Evolutionary conservation across 192 early-diverging fungal genomes (phyloP), one percentile per base, ranked within the genome.

Genomic region (Pilobolus umbonatus): DNA sequence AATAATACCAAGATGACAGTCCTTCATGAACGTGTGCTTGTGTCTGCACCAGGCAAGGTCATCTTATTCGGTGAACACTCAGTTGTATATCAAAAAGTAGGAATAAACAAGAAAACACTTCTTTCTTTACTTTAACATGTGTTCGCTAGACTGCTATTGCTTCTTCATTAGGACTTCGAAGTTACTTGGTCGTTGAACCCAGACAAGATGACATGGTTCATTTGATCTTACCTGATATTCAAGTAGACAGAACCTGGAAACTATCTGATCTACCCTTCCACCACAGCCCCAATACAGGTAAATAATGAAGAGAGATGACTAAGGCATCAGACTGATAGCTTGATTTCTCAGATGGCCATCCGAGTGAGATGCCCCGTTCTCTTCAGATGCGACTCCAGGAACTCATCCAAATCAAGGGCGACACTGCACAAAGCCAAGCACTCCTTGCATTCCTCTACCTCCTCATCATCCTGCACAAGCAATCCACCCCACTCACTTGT

Each of bases 61-160:
- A 99, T 99, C 58, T 67, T 98, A 39, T 98, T 99, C 83, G 96
- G 96, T 49, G 96, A 99, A 68, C 96, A 99, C 52, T 91, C 93
- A 3, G 96, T 96, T 2, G 96, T 99, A 34, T 93, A 99, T 57
- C 84, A 85, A 58, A 91, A 92, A 78, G 85, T 84, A 64, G 38
- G 46, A 32, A 44, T 12, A 48, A 55, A 28, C 24, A 29, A 25
- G 29, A 24, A 21, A 80, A 81, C 30, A 73, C 53, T 39, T 21
- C 10, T 28, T 8, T 5, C 35, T 3, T 31, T 35, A 29, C 17
- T 44, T 28, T 46, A 35, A 46, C 47, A 35, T 59, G 51, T 36
- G 36, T 60, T 24, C 42, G 26, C 11, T 69, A 88, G 89, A 65
- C 87, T 0, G 94, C 94, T 3, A 77, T 94, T 0, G 94, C 94